These are phyloP conservation scores for Pseudozyma sp. DNA, from an alignment of 1,284 basidiomycete species.

Conservation along the genomic window DNA sequence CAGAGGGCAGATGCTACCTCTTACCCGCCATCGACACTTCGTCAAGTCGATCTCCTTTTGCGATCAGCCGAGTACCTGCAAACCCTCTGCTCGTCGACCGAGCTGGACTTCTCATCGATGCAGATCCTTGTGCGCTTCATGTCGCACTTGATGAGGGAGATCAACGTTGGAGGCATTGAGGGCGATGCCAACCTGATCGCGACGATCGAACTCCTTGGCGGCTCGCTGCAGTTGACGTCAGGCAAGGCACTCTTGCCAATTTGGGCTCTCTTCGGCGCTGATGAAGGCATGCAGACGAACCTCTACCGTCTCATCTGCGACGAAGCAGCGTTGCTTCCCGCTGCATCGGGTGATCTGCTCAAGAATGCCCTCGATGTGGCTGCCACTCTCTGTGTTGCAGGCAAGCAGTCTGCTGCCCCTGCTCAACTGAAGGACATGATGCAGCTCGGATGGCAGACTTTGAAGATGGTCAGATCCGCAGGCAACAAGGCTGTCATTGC, in stretches of 20 bases:
- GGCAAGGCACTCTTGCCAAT: conserved; percentile 55
- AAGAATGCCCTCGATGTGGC: conserved; percentile 56
- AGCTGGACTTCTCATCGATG: conserved; percentile 53
- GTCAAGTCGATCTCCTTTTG: conserved; percentile 29
- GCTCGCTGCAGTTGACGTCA: conserved; percentile 43
- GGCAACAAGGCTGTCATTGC: conserved; percentile 20
- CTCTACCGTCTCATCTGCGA: conserved; percentile 42
- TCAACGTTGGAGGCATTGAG: conserved; percentile 12
- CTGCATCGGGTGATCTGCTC: conserved; percentile 45
- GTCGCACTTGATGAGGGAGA: conserved; percentile 30
- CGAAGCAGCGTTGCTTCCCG: conserved; percentile 16
- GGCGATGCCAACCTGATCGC: conserved; percentile 7
- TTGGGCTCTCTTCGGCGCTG: conserved; percentile 49
- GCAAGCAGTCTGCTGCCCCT: conserved; percentile 32
- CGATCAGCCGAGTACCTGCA: conserved; percentile 36
- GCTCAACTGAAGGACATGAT: conserved; percentile 29
- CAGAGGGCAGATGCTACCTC: not conserved
- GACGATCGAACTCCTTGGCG: conserved; percentile 36
- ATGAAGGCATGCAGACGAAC: conserved; percentile 43
- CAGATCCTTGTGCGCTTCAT: conserved; percentile 49
- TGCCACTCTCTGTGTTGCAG: conserved; percentile 41
- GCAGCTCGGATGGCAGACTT: conserved; percentile 35
- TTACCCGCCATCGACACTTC: conserved; percentile 13
- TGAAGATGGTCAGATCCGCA: conserved; percentile 31
- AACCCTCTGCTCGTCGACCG: conserved; percentile 28